These are phyloP conservation scores for Porodaedalea pini DNA, from an alignment of 1,284 basidiomycete species.

Conservation along the genomic window DNA sequence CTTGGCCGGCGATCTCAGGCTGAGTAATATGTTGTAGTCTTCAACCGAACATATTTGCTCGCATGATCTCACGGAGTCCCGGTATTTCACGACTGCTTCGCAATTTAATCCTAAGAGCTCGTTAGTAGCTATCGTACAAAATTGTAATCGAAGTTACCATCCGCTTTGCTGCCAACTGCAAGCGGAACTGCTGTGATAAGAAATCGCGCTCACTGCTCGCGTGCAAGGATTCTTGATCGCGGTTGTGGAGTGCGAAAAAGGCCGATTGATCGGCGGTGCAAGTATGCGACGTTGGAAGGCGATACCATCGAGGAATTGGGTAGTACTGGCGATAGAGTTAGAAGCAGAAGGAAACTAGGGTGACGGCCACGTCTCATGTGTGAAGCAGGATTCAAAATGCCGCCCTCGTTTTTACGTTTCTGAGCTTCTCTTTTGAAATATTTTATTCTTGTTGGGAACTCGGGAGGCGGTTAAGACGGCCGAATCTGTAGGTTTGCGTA, in stretches of 20 bases:
- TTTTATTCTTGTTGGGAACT: background rate
- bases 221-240: background rate
- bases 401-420: background rate
- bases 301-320: too few relatives aligned
- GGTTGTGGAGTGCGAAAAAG: too few relatives aligned
- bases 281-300: background rate
- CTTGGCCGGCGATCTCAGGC: too few relatives aligned
- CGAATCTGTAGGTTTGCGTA: background rate
- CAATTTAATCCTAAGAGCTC: background rate
- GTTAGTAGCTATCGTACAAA: background rate
- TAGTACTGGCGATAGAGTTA: background rate
- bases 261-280: background rate
- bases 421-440: too few relatives aligned
- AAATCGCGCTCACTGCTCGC: too few relatives aligned
- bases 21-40: too few relatives aligned
- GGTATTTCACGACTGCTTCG: background rate
- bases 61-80: too few relatives aligned
- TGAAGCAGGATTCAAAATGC: background rate
- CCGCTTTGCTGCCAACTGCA: background rate
- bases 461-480: background rate
- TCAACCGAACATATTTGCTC: too few relatives aligned
- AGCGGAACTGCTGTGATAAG: background rate
- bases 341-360: background rate
- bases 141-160: background rate
- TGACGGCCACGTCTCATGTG: background rate